These are phyloP conservation scores for Conidiobolus incongruus DNA, from an alignment of 371 early-diverging fungal species.

Conservation along the genomic window DNA sequence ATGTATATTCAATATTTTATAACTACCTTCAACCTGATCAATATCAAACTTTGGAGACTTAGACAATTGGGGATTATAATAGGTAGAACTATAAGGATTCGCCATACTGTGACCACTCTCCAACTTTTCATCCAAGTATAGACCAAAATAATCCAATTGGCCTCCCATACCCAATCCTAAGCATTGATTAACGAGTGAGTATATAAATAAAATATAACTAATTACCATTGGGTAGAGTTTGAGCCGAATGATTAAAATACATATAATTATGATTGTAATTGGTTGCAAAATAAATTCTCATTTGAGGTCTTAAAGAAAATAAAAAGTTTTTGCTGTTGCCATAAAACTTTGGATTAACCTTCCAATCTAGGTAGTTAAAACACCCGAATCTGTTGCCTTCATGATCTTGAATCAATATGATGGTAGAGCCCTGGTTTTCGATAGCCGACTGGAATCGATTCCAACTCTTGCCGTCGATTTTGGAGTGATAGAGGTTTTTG, in stretches of 20 bases:
- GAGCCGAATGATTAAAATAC: constrained; percentile 56
- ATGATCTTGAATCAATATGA: constrained; percentile 5
- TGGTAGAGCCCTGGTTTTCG: neutral
- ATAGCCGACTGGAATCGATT: neutral
- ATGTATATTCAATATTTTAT: neutral
- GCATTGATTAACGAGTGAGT: neutral
- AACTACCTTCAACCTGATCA: constrained; percentile 54
- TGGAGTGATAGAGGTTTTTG: too few relatives aligned
- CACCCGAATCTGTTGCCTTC: constrained; percentile 41
- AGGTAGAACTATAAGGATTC: constrained; percentile 41
- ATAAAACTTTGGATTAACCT: constrained; percentile 37
- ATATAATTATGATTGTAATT: constrained; percentile 53
- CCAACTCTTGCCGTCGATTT: neutral
- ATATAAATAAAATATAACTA: neutral
- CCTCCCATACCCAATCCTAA: constrained; percentile 50
- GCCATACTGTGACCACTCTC: constrained; percentile 46
- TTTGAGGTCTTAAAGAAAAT: constrained; percentile 19
- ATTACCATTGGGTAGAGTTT: constrained; percentile 61
- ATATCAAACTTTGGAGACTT: constrained; percentile 30
- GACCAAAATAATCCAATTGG: constrained; percentile 59
- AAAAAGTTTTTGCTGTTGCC: constrained; percentile 39
- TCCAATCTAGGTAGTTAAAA: constrained; percentile 35
- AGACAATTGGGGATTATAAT: constrained; percentile 30
- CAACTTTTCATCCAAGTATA: constrained; percentile 51
- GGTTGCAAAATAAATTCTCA: constrained; percentile 18